Percentiles rank a stretch among this genome's conserved stretches.
Evolutionary conservation across 129 eudicot genomes (phyloP).

Genomic region (Gnaphalium uliginosum): DNA sequence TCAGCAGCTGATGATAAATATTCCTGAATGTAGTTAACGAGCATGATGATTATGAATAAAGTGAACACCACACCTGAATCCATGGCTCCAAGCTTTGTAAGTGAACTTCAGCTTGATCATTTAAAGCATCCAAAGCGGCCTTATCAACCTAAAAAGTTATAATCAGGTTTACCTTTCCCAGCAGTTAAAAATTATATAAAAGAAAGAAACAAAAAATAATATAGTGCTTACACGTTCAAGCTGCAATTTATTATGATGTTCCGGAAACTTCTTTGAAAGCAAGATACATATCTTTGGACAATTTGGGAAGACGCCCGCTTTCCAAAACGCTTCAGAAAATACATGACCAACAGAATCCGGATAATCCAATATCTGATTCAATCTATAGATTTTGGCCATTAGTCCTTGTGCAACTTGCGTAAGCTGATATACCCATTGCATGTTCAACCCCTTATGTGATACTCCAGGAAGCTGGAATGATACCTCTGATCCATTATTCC

Average conservation of each 20-base stretch:
- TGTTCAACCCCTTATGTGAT: constrained; percentile 77
- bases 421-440: constrained; percentile 90
- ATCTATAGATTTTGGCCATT: constrained; percentile 88
- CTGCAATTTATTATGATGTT: constrained; percentile 89
- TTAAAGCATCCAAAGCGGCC: constrained; percentile 83
- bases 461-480: constrained; percentile 58
- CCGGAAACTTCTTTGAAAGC: constrained; percentile 89
- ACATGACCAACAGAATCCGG: constrained; percentile 74
- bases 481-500: constrained; percentile 58
- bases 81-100: constrained; percentile 98
- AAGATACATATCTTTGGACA: constrained; percentile 77
- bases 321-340: constrained; percentile 92
- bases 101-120: constrained; percentile 84
- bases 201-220: constrained; percentile 14
- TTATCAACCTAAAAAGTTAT: constrained; percentile 67
- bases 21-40: constrained; percentile 12
- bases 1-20: neutral
- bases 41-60: constrained; percentile 16
- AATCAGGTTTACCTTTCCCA: constrained; percentile 3
- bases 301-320: constrained; percentile 84
- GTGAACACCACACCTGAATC: constrained; percentile 67
- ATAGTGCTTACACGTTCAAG: constrained; percentile 81
- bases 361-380: constrained; percentile 85
- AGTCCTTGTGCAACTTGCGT: constrained; percentile 90
- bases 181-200: neutral